Conservation (phyloP, 2,329 filamentous ascomycete species). For the Fusarium redolens region DNA sequence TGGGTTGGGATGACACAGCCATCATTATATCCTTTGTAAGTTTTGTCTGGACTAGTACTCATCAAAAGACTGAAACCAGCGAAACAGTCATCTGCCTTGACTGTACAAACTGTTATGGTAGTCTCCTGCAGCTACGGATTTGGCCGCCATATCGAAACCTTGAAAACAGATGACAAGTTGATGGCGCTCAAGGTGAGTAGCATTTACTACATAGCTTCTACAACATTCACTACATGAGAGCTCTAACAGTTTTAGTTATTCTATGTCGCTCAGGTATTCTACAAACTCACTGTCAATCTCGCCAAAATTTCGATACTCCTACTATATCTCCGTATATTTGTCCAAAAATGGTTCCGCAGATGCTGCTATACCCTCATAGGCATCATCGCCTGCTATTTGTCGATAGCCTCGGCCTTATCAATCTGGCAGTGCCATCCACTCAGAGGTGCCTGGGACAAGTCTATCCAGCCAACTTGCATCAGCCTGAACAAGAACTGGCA, state of each 20-base stretch:
- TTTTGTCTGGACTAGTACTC: neutral
- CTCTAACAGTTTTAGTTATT: slow-evolving; percentile 54
- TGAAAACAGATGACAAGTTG: slow-evolving; percentile 49
- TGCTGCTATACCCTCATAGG: slow-evolving; percentile 55
- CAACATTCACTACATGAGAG: neutral
- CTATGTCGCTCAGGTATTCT: slow-evolving; percentile 63
- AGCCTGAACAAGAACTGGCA: slow-evolving; percentile 60
- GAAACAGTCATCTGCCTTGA: slow-evolving; percentile 50
- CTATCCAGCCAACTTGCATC: slow-evolving; percentile 57
- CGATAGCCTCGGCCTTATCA: slow-evolving; percentile 57
- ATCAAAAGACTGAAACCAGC: neutral
- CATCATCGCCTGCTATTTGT: slow-evolving; percentile 58
- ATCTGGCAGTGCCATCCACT: slow-evolving; percentile 64
- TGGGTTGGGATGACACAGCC: slow-evolving; percentile 57
- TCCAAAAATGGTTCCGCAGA: slow-evolving; percentile 58
- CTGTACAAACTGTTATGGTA: slow-evolving; percentile 55
- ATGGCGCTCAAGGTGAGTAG: slow-evolving; percentile 52
- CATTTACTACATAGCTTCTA: neutral
- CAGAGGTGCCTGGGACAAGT: slow-evolving; percentile 58
- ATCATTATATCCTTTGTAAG: slow-evolving; percentile 56
- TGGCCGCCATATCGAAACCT: slow-evolving; percentile 53
- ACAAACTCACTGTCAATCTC: slow-evolving; percentile 65
- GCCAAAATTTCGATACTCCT: slow-evolving; percentile 65
- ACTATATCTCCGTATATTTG: slow-evolving; percentile 66
- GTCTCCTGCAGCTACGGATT: slow-evolving; percentile 56